Conservation (phyloP, 257 asterid species). For the Pogostemon cablin region DNA sequence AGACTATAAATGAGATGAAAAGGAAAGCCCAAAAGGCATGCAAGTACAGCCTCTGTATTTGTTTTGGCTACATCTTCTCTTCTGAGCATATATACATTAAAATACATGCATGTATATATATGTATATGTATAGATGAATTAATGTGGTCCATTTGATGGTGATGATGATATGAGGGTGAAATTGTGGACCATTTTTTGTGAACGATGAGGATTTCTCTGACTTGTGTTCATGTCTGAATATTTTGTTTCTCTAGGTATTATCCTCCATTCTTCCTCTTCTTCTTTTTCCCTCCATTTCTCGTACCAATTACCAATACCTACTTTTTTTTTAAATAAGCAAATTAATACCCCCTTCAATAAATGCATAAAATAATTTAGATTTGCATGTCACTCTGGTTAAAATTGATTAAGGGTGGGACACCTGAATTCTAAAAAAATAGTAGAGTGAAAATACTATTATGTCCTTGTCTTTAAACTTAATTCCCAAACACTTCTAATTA, state of each 20-base stretch:
- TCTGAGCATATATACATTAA: too few relatives aligned
- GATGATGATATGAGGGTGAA: slow-evolving; percentile 30
- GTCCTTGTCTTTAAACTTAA: too few relatives aligned
- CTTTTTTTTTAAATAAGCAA: too few relatives aligned
- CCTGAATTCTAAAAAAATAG: too few relatives aligned
- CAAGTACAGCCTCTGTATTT: slow-evolving; percentile 24
- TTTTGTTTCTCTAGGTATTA: slow-evolving; percentile 30
- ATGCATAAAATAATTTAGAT: too few relatives aligned
- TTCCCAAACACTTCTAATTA: too few relatives aligned
- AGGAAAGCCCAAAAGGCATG: slow-evolving; percentile 19
- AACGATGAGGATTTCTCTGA: slow-evolving; percentile 27
- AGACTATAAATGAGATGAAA: slow-evolving; percentile 35
- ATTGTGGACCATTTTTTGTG: slow-evolving; percentile 39
- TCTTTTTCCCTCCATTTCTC: background rate
- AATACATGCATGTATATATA: background rate
- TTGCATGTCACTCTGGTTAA: too few relatives aligned
- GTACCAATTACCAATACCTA: background rate
- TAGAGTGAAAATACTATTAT: too few relatives aligned
- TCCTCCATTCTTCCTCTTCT: background rate
- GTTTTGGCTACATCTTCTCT: slow-evolving; percentile 30
- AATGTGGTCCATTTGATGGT: slow-evolving; percentile 40
- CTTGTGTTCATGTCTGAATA: background rate
- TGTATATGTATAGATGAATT: background rate
- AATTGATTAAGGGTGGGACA: too few relatives aligned
- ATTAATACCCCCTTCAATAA: too few relatives aligned